These are phyloP conservation scores for Diutina sp. DNA, from an alignment of 1,139 yeast species.

Conservation along the genomic window DNA sequence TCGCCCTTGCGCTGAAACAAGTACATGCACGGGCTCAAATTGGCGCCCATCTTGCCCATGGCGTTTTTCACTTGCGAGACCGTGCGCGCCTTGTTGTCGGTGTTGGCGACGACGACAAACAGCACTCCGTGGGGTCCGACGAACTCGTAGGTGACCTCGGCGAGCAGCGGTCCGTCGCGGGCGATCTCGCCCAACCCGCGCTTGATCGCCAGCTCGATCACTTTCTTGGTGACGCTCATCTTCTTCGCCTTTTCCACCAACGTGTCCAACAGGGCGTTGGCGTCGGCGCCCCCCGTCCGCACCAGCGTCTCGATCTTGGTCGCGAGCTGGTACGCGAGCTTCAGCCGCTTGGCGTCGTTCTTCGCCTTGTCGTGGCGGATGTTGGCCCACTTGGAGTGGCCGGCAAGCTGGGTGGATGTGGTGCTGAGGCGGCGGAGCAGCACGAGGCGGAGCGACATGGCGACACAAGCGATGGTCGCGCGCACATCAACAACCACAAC, in stretches of 20 bases:
- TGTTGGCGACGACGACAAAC: conserved; percentile 68
- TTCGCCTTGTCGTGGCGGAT: conserved; percentile 91
- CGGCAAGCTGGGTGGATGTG: conserved; percentile 23
- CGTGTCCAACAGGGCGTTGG: conserved; percentile 64
- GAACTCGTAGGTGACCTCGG: conserved; percentile 57
- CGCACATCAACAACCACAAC: not conserved
- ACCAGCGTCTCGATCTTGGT: conserved; percentile 66
- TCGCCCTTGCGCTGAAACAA: conserved; percentile 72
- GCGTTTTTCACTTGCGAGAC: conserved; percentile 66
- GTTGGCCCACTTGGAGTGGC: conserved; percentile 94
- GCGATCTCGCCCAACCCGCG: conserved; percentile 57
- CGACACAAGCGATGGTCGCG: not conserved
- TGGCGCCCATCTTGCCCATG: conserved; percentile 57
- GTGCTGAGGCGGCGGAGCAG: not conserved
- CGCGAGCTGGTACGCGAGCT: conserved; percentile 61
- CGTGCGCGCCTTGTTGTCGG: conserved; percentile 82
- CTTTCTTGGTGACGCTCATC: conserved; percentile 70
- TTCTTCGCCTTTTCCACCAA: conserved; percentile 71
- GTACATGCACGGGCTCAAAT: conserved; percentile 65
- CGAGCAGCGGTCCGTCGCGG: conserved; percentile 21
- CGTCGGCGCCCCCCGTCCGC: conserved; percentile 36
- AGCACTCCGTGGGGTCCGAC: conserved; percentile 91
- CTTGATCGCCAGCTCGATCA: conserved; percentile 75
- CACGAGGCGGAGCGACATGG: not conserved
- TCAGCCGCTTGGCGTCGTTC: conserved; percentile 70